Conservation (phyloP, 1,284 basidiomycete species). For the Marasmius fiardii region DNA sequence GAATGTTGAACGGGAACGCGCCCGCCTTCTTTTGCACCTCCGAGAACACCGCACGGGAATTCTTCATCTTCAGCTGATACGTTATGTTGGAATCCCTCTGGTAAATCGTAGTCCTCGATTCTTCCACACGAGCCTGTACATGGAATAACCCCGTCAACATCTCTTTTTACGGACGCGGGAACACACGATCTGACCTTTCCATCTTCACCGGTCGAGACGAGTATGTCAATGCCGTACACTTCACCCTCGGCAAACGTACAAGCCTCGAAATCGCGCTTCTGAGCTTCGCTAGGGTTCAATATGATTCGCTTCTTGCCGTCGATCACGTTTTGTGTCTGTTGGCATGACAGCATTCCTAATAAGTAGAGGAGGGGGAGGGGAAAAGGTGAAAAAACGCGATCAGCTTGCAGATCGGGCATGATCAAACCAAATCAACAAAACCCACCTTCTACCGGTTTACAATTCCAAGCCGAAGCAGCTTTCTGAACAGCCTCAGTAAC, state of each 20-base stretch:
- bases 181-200: slow-evolving; percentile 67
- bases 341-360: slow-evolving; percentile 85
- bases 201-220: slow-evolving; percentile 85
- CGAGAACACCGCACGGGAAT: slow-evolving; percentile 89
- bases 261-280: slow-evolving; percentile 83
- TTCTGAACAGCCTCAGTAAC: slow-evolving; percentile 87
- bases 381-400: not conserved
- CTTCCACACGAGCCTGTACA: slow-evolving; percentile 76
- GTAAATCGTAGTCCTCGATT: slow-evolving; percentile 90
- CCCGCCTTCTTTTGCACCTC: slow-evolving; percentile 99
- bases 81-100: slow-evolving; percentile 86
- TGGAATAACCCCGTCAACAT: not conserved
- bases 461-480: slow-evolving; percentile 71
- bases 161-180: not conserved
- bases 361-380: too few relatives aligned
- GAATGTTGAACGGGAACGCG: slow-evolving; percentile 96
- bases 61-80: slow-evolving; percentile 98
- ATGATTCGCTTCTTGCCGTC: slow-evolving; percentile 98
- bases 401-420: slow-evolving; percentile 4
- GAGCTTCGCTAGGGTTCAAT: slow-evolving; percentile 80
- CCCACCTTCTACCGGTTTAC: slow-evolving; percentile 88
- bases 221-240: slow-evolving; percentile 94
- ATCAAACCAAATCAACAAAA: slow-evolving; percentile 7
- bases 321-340: slow-evolving; percentile 90
- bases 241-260: slow-evolving; percentile 90